Conservation (phyloP, 352 stramenopile species). For the Pythium sp. region DNA sequence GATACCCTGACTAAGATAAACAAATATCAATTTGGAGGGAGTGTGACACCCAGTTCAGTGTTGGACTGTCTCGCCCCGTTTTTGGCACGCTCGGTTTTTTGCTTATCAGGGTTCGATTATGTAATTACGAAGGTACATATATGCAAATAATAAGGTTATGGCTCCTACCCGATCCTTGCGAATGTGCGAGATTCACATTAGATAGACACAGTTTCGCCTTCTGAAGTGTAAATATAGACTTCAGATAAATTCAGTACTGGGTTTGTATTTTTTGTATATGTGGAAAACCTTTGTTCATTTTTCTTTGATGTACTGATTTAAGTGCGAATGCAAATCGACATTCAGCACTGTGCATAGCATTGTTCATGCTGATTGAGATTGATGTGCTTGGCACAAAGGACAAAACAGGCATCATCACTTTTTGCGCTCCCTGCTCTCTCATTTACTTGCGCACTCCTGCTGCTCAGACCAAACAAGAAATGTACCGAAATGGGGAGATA, state of each 20-base stretch:
- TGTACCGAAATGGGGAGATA: not conserved
- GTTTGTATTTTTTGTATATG: too few relatives aligned
- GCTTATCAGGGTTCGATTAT: not conserved
- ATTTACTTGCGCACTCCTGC: not conserved
- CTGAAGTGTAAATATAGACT: too few relatives aligned
- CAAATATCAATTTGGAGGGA: not conserved
- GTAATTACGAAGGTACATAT: not conserved
- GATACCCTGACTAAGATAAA: conserved; percentile 4
- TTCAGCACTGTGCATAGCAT: not conserved
- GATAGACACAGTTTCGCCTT: not conserved
- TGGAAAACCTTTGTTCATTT: too few relatives aligned
- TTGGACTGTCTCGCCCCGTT: conserved; percentile 14
- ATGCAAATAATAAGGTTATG: conserved; percentile 2
- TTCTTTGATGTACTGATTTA: not conserved
- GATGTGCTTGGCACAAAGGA: not conserved
- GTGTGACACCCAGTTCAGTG: conserved; percentile 8
- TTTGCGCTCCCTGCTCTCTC: not conserved
- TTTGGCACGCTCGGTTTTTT: not conserved
- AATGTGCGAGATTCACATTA: not conserved
- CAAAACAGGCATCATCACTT: not conserved
- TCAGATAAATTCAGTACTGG: too few relatives aligned
- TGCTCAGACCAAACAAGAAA: too few relatives aligned
- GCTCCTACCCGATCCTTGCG: conserved; percentile 4
- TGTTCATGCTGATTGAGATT: not conserved
- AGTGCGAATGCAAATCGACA: not conserved